A percentile compares a stretch with the other conserved stretches of the same genome.
phyloP scores from a whole-genome alignment of 176 grass and related monocot genomes.

The Typha latifolia region DNA sequence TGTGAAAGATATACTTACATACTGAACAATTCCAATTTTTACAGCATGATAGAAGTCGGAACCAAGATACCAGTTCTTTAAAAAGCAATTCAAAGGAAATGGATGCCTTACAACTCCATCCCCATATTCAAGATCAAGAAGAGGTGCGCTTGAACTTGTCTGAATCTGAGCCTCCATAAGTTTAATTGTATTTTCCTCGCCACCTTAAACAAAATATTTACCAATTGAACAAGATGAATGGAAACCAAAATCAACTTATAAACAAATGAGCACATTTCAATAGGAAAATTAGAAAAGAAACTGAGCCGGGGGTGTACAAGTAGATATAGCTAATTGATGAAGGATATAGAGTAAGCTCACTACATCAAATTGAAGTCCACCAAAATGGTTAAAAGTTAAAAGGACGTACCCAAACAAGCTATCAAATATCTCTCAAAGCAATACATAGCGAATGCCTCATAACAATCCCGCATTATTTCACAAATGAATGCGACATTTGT shows the following conservation, averaged over 20 bases:
- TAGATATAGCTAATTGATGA: background rate
- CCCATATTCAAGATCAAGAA: conserved; percentile 77
- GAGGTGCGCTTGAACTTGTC: conserved; percentile 53
- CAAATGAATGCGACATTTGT: conserved; percentile 76
- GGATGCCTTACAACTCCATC: conserved; percentile 92
- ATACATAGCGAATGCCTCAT: conserved; percentile 98
- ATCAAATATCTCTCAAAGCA: conserved; percentile 98
- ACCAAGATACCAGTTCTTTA: conserved; percentile 91
- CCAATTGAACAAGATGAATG: conserved; percentile 17
- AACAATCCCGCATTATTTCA: conserved; percentile 93
- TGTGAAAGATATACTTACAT: conserved; percentile 55
- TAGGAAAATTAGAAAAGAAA: no score
- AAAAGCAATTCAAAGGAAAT: conserved; percentile 93
- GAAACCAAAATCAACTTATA: no score
- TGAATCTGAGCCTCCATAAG: conserved; percentile 64
- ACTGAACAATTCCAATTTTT: conserved; percentile 97
- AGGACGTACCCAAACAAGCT: conserved; percentile 84
- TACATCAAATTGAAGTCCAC: background rate
- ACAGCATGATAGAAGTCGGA: conserved; percentile 86
- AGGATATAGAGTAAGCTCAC: background rate
- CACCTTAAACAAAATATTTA: conserved; percentile 44
- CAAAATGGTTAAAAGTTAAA: conserved; percentile 7
- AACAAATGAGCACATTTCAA: no score
- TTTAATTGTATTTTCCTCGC: conserved; percentile 92
- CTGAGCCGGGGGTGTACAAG: background rate